These are phyloP conservation scores for Monosporascus sp. DNA, from an alignment of 2,329 filamentous ascomycete genomes.

Conservation along the genomic window DNA sequence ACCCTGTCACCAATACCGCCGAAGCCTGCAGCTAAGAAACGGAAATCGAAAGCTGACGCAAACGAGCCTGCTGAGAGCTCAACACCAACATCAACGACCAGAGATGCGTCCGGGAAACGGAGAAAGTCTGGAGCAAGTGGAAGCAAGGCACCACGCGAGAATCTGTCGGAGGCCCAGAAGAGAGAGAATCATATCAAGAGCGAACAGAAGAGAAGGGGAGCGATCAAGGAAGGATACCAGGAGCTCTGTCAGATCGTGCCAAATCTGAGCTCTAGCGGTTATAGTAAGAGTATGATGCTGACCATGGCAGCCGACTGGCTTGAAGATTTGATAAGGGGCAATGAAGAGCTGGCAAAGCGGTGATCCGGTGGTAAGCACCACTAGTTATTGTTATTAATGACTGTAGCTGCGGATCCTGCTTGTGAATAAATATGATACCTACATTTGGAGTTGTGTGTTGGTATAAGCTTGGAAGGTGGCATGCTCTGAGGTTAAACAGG, in stretches of 20 bases:
- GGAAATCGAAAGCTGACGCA: constrained; percentile 42
- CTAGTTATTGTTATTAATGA: no score
- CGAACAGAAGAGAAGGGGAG: constrained; percentile 54
- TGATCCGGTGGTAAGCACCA: constrained; percentile 1
- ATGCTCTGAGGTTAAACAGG: no score
- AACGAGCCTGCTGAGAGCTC: constrained; percentile 22
- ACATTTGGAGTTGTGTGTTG: no score
- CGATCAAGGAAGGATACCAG: constrained; percentile 75
- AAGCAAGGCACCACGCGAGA: constrained; percentile 53
- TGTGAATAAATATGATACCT: no score
- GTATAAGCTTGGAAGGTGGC: no score
- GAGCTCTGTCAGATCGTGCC: constrained; percentile 74
- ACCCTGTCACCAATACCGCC: constrained; percentile 23
- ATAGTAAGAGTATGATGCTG: constrained; percentile 79
- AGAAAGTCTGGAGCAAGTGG: constrained; percentile 42
- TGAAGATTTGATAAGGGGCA: constrained; percentile 65
- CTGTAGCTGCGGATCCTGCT: no score
- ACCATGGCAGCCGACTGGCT: constrained; percentile 72
- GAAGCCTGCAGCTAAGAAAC: constrained; percentile 34
- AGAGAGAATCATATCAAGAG: constrained; percentile 64
- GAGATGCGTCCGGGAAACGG: constrained; percentile 36
- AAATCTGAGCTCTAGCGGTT: constrained; percentile 64
- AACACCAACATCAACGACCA: constrained; percentile 27
- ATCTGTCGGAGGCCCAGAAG: constrained; percentile 84
- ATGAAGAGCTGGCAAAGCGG: constrained; percentile 52